Conservation (phyloP, 2,329 filamentous ascomycete genomes). For the Boeremia lycopersici region DNA sequence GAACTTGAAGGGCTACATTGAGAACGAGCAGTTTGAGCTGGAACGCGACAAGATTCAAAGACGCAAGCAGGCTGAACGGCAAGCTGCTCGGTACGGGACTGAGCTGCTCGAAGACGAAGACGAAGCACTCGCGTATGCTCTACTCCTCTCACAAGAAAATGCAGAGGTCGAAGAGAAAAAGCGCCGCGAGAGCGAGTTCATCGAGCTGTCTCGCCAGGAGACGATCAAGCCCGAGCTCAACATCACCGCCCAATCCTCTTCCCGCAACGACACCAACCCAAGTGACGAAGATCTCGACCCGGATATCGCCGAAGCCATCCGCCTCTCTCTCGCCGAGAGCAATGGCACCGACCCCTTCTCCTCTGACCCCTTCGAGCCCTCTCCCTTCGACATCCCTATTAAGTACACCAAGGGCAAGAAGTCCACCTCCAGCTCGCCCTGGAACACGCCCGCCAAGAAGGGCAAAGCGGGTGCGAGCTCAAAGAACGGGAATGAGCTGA, state of each 20-base stretch:
- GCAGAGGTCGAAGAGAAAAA: conserved; percentile 56
- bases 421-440: conserved; percentile 25
- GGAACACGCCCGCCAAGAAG: conserved; percentile 34
- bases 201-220: conserved; percentile 28
- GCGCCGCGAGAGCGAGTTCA: conserved; percentile 51
- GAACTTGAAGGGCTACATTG: conserved; percentile 80
- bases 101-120: conserved; percentile 71
- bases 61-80: conserved; percentile 69
- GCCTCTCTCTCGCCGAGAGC: conserved; percentile 53
- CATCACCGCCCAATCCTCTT: conserved; percentile 29
- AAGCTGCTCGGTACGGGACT: conserved; percentile 83
- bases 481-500: conserved; percentile 53
- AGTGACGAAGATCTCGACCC: conserved; percentile 59
- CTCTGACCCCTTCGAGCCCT: conserved; percentile 13
- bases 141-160: conserved; percentile 66
- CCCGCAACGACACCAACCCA: conserved; percentile 27
- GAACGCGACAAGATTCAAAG: conserved; percentile 72
- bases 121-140: conserved; percentile 67
- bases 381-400: conserved; percentile 53
- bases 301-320: conserved; percentile 68
- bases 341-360: conserved; percentile 8
- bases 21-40: conserved; percentile 82
- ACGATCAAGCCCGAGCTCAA: conserved; percentile 32
- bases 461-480: conserved; percentile 40
- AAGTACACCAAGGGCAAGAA: conserved; percentile 51